phyloP scores from a whole-genome alignment of 2,329 filamentous ascomycete species.

The Coniochaeta sp. region DNA sequence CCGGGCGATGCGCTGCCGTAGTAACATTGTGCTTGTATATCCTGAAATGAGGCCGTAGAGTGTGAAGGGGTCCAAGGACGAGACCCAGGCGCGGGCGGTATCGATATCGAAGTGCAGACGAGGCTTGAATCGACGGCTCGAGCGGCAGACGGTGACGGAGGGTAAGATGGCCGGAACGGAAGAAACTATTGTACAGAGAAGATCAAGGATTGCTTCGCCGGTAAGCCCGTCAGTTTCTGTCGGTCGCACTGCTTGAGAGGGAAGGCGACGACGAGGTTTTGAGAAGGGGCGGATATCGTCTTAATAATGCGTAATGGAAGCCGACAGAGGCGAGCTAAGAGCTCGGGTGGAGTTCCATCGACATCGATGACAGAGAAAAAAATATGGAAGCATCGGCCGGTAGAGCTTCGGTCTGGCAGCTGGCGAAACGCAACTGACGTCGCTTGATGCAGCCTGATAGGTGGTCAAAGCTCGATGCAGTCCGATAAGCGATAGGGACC shows the following conservation, averaged over 20 bases:
- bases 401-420: not conserved
- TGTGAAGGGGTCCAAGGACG: not conserved
- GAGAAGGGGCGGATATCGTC: not conserved
- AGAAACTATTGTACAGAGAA: not conserved
- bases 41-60: not conserved
- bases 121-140: not conserved
- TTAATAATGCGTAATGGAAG: constrained; percentile 5
- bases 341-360: constrained; percentile 1
- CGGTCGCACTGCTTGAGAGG: not conserved
- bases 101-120: not conserved
- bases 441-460: not conserved
- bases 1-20: constrained; percentile 12
- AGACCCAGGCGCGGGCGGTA: not conserved
- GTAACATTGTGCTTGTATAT: constrained; percentile 9
- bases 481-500: not conserved
- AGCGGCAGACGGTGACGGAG: not conserved
- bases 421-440: not conserved
- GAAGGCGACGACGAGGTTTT: not conserved
- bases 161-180: not conserved
- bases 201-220: not conserved
- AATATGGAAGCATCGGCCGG: constrained; percentile 2
- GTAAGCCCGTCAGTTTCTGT: not conserved
- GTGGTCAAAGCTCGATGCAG: not conserved
- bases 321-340: not conserved
- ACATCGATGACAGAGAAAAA: not conserved